Base-by-base conservation (phyloP, 805 yeast genomes). In the Kluyveromyces starmeri region DNA sequence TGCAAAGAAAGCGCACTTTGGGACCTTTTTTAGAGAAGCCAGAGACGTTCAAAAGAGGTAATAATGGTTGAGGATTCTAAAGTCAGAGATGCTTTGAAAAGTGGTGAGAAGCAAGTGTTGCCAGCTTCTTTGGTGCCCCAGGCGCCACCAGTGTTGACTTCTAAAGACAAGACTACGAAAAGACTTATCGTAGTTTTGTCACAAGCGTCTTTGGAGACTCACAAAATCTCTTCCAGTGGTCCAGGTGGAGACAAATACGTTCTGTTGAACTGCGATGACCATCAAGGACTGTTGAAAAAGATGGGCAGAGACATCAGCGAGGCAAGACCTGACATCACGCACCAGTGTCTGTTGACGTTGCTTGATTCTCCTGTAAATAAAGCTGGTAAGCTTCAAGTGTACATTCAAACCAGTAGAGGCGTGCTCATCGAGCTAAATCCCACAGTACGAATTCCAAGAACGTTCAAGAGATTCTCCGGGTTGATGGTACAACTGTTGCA, bases 321-420 rank as follows among this genome's bases (percentile, higher is more conserved):
- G 55, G 97, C 96, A 6, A 77, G 98, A 60, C 98, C 98, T n/a
- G 98, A 92, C 59, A 92, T 92, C 51, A 92, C 98, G 28, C 98
- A 92, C 58, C 98, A 89, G 63, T 92, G 98, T 68, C 73, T 92
- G 27, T 69, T 92, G 60, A 89, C 98, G 3, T 68, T 92, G 44
- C 68, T 92, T 50, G 98, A 92, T 59, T 84, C 96, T n/a, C 98
- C 98, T 27, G 82, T 92, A 51, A 92, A 92, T 66, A 92, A 92
- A 62, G 97, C 96, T 5, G 98, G 98, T 7, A 84, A 77, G 59
- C 70, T 92, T 46, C 98, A 92, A 62, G 98, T 92, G 10, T 92
- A 89, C 61, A 86, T 92, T 39, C 95, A 85, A 49, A 92, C 98
- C 9, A 89, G 96, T 13, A 74, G 89, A 47, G 96, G 95, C 18